Conservation (phyloP, 2,329 filamentous ascomycete species). For the Trichoderma oligosporum region DNA sequence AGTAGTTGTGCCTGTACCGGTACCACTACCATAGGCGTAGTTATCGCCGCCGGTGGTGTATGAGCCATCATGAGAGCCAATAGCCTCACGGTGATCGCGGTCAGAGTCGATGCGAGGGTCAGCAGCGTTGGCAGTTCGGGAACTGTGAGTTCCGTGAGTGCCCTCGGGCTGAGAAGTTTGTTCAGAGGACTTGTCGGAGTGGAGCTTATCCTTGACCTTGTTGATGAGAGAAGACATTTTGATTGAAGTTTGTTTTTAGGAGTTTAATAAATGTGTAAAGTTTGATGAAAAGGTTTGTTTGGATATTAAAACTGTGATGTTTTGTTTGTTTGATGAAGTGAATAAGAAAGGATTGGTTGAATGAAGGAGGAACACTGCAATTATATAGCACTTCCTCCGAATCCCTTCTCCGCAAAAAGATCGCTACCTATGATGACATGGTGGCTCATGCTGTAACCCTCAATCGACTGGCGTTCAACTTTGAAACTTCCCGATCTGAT, state of each 20-base stretch:
- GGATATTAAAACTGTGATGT: neutral
- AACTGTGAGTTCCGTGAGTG: slow-evolving; percentile 40
- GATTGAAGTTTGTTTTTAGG: neutral
- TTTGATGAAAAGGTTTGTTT: neutral
- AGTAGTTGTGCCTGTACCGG: too few species aligned
- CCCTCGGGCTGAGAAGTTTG: slow-evolving; percentile 23
- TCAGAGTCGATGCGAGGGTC: slow-evolving; percentile 50
- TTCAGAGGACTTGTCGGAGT: slow-evolving; percentile 33
- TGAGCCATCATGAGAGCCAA: slow-evolving; percentile 24
- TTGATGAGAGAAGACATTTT: slow-evolving; percentile 55
- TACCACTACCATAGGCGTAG: slow-evolving; percentile 27
- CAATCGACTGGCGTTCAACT: slow-evolving; percentile 10
- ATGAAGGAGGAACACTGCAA: neutral
- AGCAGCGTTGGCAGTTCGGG: slow-evolving; percentile 43
- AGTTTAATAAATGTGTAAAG: neutral
- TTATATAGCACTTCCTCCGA: neutral
- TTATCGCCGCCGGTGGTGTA: slow-evolving; percentile 43
- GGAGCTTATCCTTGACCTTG: slow-evolving; percentile 57
- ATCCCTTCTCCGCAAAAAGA: neutral
- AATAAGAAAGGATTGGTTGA: neutral
- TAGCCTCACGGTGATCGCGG: slow-evolving; percentile 9
- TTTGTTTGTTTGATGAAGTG: neutral
- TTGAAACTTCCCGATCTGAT: neutral
- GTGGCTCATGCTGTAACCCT: slow-evolving; percentile 6
- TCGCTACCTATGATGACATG: slow-evolving; percentile 14